Evolutionary conservation across 2,329 filamentous ascomycete genomes (phyloP).

Genomic region (Aspergillus nomiae): DNA sequence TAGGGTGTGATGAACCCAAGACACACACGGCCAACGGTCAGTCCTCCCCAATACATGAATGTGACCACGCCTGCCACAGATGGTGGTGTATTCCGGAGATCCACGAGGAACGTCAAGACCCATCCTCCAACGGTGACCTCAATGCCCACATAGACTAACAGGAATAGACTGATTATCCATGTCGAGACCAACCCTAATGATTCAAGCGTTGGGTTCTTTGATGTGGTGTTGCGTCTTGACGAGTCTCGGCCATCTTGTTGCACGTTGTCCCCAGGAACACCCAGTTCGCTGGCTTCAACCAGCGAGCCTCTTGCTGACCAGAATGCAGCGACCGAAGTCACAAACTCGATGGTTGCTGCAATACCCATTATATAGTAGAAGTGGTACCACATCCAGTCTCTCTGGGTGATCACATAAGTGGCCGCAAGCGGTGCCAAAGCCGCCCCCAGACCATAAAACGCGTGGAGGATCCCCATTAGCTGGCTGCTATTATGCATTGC

Average conservation of each 20-base stretch:
- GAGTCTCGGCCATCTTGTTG: not conserved
- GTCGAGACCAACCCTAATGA: conserved; percentile 48
- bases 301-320: conserved; percentile 17
- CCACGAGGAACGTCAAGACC: conserved; percentile 83
- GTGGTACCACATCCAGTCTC: conserved; percentile 64
- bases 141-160: conserved; percentile 71
- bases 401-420: conserved; percentile 70
- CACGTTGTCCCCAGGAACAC: not conserved
- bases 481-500: conserved; percentile 72
- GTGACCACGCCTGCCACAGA: conserved; percentile 59
- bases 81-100: conserved; percentile 63
- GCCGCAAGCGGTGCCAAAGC: conserved; percentile 69
- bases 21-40: conserved; percentile 70
- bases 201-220: conserved; percentile 20
- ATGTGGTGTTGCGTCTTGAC: not conserved
- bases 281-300: not conserved
- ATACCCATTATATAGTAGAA: conserved; percentile 76
- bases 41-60: conserved; percentile 78
- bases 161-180: conserved; percentile 69
- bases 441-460: conserved; percentile 70
- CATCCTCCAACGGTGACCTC: conserved; percentile 76
- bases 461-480: conserved; percentile 71
- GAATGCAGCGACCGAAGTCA: conserved; percentile 27
- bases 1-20: conserved; percentile 72
- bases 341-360: conserved; percentile 57